phyloP scores from a whole-genome alignment of 164 flowering plant species.

The grape (Vitis vinifera) region ASM3070453v1 NC_081815.1:953001-953500 shows the following conservation, averaged over 20 bases:
- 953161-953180: slow-evolving; percentile 76
- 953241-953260: background rate
- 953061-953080: slow-evolving; percentile 94
- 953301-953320: too few species aligned
- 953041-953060: slow-evolving; percentile 88
- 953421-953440: too few species aligned
- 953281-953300: background rate
- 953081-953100: slow-evolving; percentile 81
- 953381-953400: too few species aligned
- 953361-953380: too few species aligned
- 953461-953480: too few species aligned
- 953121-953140: slow-evolving; percentile 88
- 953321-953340: too few species aligned
- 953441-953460: too few species aligned
- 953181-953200: slow-evolving; percentile 78
- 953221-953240: slow-evolving; percentile 83
- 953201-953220: slow-evolving; percentile 77
- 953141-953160: slow-evolving; percentile 81
- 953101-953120: slow-evolving; percentile 87
- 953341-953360: too few species aligned
- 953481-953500: too few species aligned
- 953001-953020: slow-evolving; percentile 74
- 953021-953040: slow-evolving; percentile 84
- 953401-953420: too few species aligned
- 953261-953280: background rate